A percentile compares a stretch with the other conserved stretches of the same genome.
These are phyloP conservation scores for Coccomyxa sp. DNA, from an alignment of 139 green algal genomes.

Conservation along the genomic window DNA sequence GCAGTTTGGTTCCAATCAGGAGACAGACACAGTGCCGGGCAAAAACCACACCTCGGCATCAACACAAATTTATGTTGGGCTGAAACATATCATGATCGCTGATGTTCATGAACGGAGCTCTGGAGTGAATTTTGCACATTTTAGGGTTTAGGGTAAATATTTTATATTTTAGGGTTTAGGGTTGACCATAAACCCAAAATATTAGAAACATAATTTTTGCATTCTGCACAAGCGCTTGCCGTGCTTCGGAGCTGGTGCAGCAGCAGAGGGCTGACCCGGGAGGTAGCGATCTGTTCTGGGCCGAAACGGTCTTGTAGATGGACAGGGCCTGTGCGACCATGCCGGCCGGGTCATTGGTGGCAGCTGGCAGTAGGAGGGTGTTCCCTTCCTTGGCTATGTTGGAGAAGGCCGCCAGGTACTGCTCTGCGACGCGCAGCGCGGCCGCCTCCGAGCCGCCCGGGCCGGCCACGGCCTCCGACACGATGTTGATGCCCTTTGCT, in stretches of 20 bases:
- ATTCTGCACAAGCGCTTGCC: background rate
- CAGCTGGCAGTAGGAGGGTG: slow-evolving; percentile 84
- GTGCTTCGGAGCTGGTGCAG: background rate
- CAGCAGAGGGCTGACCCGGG: background rate
- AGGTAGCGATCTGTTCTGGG: background rate
- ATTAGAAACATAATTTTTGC: too few relatives aligned
- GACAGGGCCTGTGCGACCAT: slow-evolving; percentile 81
- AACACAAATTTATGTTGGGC: too few relatives aligned
- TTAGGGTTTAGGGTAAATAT: too few relatives aligned
- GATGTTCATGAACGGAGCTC: too few relatives aligned
- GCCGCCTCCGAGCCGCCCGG: slow-evolving; percentile 64
- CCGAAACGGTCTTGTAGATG: slow-evolving; percentile 47
- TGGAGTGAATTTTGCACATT: too few relatives aligned
- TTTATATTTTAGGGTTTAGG: too few relatives aligned
- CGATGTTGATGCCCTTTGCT: slow-evolving; percentile 49
- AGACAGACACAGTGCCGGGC: too few relatives aligned
- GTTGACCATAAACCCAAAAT: too few relatives aligned
- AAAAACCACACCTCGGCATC: too few relatives aligned
- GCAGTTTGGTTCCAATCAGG: too few relatives aligned
- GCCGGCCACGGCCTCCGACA: slow-evolving; percentile 50
- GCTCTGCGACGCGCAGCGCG: slow-evolving; percentile 74
- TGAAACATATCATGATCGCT: too few relatives aligned
- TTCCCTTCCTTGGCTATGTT: slow-evolving; percentile 84
- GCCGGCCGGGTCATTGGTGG: slow-evolving; percentile 61
- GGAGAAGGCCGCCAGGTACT: slow-evolving; percentile 69